Percentiles rank a stretch among this genome's conserved stretches.
Conservation (phyloP, 176 grass and related monocot species). For the barley (Hordeum vulgare) region DNA sequence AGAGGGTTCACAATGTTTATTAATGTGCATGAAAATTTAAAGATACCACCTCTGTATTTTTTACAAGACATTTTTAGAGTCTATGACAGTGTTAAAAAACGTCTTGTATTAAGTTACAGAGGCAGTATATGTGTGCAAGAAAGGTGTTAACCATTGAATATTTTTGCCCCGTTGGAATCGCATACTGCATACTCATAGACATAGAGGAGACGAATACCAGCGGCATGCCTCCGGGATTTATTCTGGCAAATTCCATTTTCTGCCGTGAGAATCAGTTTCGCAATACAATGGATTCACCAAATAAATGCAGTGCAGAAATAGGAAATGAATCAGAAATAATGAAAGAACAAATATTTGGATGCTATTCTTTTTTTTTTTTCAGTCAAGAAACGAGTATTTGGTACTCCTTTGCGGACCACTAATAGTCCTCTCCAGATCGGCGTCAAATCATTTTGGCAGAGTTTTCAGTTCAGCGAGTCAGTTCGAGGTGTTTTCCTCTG, state of each 20-base stretch:
- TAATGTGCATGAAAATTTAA: no score
- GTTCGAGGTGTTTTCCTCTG: constrained; percentile 31
- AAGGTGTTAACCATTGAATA: no score
- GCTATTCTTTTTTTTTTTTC: constrained; percentile 22
- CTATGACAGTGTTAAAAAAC: no score
- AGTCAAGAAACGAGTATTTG: constrained; percentile 44
- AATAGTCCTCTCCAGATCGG: constrained; percentile 16
- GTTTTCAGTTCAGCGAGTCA: constrained; percentile 33
- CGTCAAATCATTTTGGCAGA: constrained; percentile 1
- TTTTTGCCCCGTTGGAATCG: no score
- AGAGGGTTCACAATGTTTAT: no score
- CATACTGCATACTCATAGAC: not conserved
- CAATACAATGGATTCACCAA: constrained; percentile 16
- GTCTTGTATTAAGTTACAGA: no score
- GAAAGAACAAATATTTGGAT: constrained; percentile 44
- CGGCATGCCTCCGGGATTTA: not conserved
- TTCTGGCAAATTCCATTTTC: constrained; percentile 6
- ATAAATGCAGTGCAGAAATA: constrained; percentile 41
- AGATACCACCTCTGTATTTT: no score
- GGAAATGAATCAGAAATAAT: constrained; percentile 57
- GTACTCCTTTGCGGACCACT: constrained; percentile 12
- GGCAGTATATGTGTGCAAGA: no score
- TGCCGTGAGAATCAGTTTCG: constrained; percentile 21
- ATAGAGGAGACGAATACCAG: not conserved
- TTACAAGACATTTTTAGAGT: no score